These are phyloP conservation scores for Lithohypha guttulata DNA, from an alignment of 2,329 filamentous ascomycete genomes.

Conservation along the genomic window DNA sequence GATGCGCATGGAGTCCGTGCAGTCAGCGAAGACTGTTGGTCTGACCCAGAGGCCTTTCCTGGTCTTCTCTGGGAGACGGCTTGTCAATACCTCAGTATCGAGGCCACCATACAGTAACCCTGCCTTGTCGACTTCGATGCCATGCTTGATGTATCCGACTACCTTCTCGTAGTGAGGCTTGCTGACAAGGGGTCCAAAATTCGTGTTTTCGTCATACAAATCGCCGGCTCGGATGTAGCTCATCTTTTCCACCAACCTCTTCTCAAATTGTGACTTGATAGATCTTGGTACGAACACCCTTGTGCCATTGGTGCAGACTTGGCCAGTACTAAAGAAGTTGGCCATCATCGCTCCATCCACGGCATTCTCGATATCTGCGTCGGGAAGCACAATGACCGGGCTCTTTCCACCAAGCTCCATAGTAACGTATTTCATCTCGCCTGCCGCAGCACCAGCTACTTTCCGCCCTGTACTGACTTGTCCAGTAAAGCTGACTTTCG, in stretches of 20 bases:
- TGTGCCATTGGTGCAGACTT: slow-evolving; percentile 89
- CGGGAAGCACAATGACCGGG: slow-evolving; percentile 67
- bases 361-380: slow-evolving; percentile 67
- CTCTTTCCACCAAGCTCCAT: slow-evolving; percentile 89
- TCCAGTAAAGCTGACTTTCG: slow-evolving; percentile 83
- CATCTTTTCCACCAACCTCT: slow-evolving; percentile 59
- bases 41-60: slow-evolving; percentile 68
- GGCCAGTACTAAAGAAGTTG: slow-evolving; percentile 83
- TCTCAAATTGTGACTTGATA: slow-evolving; percentile 59
- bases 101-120: slow-evolving; percentile 65
- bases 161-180: slow-evolving; percentile 67
- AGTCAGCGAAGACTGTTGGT: slow-evolving; percentile 78
- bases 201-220: slow-evolving; percentile 60
- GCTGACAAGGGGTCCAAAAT: slow-evolving; percentile 76
- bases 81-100: slow-evolving; percentile 11
- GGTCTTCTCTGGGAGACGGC: slow-evolving; percentile 39
- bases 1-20: slow-evolving; percentile 71
- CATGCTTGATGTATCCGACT: slow-evolving; percentile 62
- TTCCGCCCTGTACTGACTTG: slow-evolving; percentile 75
- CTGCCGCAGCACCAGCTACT: slow-evolving; percentile 64
- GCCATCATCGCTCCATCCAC: slow-evolving; percentile 87
- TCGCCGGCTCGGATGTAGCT: slow-evolving; percentile 59
- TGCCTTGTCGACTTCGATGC: slow-evolving; percentile 61
- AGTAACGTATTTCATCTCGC: slow-evolving; percentile 78
- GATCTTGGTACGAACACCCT: slow-evolving; percentile 66